Evolutionary conservation across 176 grass and related monocot genomes (phyloP), one percentile per base, ranked within the genome.

Genomic region (Cenchrus americanus): DNA sequence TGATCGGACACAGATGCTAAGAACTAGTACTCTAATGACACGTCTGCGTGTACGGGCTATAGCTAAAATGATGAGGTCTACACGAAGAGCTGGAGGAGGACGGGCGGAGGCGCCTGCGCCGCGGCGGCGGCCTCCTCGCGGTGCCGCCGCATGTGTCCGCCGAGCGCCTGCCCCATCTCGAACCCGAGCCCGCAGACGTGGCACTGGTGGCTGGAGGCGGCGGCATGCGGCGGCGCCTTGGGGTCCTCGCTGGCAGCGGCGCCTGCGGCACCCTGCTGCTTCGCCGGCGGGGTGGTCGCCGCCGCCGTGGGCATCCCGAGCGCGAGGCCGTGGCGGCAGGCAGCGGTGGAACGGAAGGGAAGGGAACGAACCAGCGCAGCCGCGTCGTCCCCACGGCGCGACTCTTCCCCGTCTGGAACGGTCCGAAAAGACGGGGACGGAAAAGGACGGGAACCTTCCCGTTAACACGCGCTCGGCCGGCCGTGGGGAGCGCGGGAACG

Each of bases 131-230:
- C 68, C 49, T 64, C 67, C 14, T 86, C 87, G 47, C 76, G 78
- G 78, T 92, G 92, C 0, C 89, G 72, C 0, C 89, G 64, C 92
- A 94, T 94, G 87, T 94, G 89, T 0, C 87, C 87, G 0, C 92
- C 92, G 22, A 94, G 84, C 30, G 92, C 92, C 78, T 94, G 92
- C 0, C 87, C 92, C 72, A 77, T 83, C 49, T 86, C 68, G 82
- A 95, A 95, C 8, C 41, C 88, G 0, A 71, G 21, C 0, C 90
- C 90, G 61, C 93, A 92, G 66, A 95, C 47, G 21, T 89, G 63
- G 71, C 93, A 95, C 71, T n/a, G 68, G 55, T 82, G 83, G 13
- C 5, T 79, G 11, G 59, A 73, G 11, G 59, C 73, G 0, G 48
- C 78, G 0, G 71, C 9, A 60, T 70, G 5, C 37, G 43, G 27